A percentile compares a stretch with the other conserved stretches of the same genome.
These are phyloP conservation scores for Phycomyces blakesleeanus DNA, from an alignment of 192 early-diverging fungal species.

Conservation along the genomic window DNA sequence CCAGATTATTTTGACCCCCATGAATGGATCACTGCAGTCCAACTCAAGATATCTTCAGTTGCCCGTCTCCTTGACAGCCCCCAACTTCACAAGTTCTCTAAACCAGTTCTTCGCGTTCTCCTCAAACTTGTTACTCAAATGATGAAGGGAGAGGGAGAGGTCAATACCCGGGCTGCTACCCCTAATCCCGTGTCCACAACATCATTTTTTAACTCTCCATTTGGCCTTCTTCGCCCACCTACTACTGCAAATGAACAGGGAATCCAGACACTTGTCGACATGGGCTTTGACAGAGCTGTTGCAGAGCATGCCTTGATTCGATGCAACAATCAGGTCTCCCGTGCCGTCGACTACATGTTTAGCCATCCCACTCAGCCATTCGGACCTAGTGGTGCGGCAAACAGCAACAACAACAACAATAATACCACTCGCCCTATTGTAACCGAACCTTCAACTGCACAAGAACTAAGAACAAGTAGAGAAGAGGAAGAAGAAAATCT, in stretches of 20 bases:
- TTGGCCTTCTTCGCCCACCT: slow-evolving; percentile 32
- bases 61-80: slow-evolving; percentile 60
- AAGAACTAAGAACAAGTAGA: slow-evolving; percentile 33
- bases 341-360: slow-evolving; percentile 85
- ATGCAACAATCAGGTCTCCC: slow-evolving; percentile 67
- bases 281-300: slow-evolving; percentile 81
- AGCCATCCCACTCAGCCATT: slow-evolving; percentile 52
- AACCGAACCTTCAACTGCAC: slow-evolving; percentile 32
- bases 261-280: slow-evolving; percentile 72
- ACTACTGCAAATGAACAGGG: slow-evolving; percentile 57
- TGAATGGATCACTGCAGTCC: slow-evolving; percentile 62
- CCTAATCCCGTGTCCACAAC: slow-evolving; percentile 27
- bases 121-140: slow-evolving; percentile 63
- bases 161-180: slow-evolving; percentile 30
- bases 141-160: slow-evolving; percentile 72
- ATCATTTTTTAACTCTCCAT: slow-evolving; percentile 19
- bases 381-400: slow-evolving; percentile 26
- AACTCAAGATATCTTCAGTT: slow-evolving; percentile 59
- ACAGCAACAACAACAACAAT: slow-evolving; percentile 12
- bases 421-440: background rate
- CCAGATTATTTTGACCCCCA: slow-evolving; percentile 68
- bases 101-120: slow-evolving; percentile 52
- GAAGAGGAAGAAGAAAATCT: slow-evolving; percentile 30
- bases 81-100: slow-evolving; percentile 50
- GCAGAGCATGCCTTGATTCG: slow-evolving; percentile 78